phyloP scores from a whole-genome alignment of 2,329 filamentous ascomycete species.

The Phaeosphaeria sp. region DNA sequence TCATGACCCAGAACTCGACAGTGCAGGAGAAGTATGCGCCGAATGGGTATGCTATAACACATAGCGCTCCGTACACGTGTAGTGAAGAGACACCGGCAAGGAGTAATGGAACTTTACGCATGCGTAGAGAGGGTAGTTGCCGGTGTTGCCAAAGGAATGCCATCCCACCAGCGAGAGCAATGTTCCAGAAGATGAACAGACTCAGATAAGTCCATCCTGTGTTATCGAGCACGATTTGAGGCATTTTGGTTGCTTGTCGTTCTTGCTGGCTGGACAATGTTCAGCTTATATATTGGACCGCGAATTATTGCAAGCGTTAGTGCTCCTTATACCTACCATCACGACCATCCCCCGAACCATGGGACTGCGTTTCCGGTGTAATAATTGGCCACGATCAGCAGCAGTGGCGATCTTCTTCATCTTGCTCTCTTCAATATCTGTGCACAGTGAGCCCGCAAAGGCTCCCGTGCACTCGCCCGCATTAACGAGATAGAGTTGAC shows the following conservation, averaged over 20 bases:
- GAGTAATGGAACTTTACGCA: constrained; percentile 37
- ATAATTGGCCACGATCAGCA: background rate
- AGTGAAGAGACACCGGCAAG: constrained; percentile 32
- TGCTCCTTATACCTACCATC: background rate
- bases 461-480: background rate
- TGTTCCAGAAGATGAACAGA: constrained; percentile 26
- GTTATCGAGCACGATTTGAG: constrained; percentile 14
- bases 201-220: constrained; percentile 27
- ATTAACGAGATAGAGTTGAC: background rate
- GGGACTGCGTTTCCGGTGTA: background rate
- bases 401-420: background rate
- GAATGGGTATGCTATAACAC: constrained; percentile 32
- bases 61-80: constrained; percentile 35
- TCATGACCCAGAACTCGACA: constrained; percentile 43
- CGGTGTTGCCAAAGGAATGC: constrained; percentile 33
- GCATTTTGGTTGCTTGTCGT: constrained; percentile 16
- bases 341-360: background rate
- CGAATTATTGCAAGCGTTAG: background rate
- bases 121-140: constrained; percentile 37
- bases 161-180: constrained; percentile 17
- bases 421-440: background rate
- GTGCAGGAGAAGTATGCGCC: constrained; percentile 31
- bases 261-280: background rate
- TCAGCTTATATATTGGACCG: background rate
- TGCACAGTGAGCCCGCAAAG: background rate